Conservation (phyloP, 1,284 basidiomycete species). For the Apiotrichum sp. region DNA sequence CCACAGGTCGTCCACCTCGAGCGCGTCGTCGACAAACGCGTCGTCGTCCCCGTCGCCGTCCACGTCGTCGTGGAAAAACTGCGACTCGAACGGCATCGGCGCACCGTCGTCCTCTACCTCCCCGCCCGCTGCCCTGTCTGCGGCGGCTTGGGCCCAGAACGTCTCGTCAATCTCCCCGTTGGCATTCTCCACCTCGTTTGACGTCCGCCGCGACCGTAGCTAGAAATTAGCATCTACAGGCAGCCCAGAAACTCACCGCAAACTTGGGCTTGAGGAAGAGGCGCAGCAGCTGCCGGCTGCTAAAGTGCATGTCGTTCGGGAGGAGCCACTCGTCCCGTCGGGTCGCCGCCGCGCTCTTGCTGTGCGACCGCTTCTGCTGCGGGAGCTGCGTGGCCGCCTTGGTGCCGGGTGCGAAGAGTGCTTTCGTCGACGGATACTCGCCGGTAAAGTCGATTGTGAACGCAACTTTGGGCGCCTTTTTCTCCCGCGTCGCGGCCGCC, state of each 20-base stretch:
- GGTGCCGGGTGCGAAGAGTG: conserved; percentile 73
- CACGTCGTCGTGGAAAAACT: conserved; percentile 92
- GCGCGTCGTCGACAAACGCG: conserved; percentile 56
- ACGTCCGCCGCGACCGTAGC: conserved; percentile 68
- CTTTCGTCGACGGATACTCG: conserved; percentile 53
- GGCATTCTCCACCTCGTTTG: conserved; percentile 37
- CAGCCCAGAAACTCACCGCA: conserved; percentile 54
- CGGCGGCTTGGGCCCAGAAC: conserved; percentile 91
- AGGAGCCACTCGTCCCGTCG: conserved; percentile 65
- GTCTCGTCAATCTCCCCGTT: conserved; percentile 86
- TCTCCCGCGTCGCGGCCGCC: conserved; percentile 52
- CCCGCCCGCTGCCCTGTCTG: conserved; percentile 62
- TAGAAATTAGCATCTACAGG: conserved; percentile 36
- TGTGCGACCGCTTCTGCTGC: conserved; percentile 42
- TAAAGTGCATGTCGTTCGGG: conserved; percentile 98
- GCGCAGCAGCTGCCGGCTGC: conserved; percentile 77
- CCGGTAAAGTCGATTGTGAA: conserved; percentile 79
- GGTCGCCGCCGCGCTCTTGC: conserved; percentile 51
- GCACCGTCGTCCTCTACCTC: conserved; percentile 54
- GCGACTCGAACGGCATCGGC: conserved; percentile 79
- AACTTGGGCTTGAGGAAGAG: conserved; percentile 95
- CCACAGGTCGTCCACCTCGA: conserved; percentile 70
- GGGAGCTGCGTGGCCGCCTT: conserved; percentile 63
- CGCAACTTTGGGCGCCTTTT: conserved; percentile 67
- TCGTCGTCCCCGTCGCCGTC: conserved; percentile 75